Evolutionary conservation across 2,329 filamentous ascomycete genomes (phyloP).

Genomic region (Sordariomycetes sp.): DNA sequence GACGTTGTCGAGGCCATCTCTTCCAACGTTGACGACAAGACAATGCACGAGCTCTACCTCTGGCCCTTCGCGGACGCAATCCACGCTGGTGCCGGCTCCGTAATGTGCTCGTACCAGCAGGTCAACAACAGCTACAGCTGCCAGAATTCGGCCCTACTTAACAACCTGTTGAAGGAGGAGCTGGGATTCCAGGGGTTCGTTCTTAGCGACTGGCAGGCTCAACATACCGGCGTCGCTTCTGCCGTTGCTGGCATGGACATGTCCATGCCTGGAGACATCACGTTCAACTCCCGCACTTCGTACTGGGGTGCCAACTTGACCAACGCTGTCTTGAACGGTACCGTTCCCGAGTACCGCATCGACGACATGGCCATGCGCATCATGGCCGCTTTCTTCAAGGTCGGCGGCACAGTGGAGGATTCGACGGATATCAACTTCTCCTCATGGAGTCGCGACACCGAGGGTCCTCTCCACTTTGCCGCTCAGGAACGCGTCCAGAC

Average conservation of each 20-base stretch:
- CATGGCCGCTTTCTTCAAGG: constrained; percentile 58
- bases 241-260: constrained; percentile 69
- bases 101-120: constrained; percentile 63
- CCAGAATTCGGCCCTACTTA: constrained; percentile 65
- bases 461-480: constrained; percentile 52
- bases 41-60: constrained; percentile 62
- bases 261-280: constrained; percentile 74
- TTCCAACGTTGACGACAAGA: constrained; percentile 57
- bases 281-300: constrained; percentile 59
- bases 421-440: constrained; percentile 62
- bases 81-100: constrained; percentile 47
- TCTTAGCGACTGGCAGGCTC: constrained; percentile 69
- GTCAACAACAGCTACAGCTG: constrained; percentile 71
- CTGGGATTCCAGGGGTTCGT: constrained; percentile 72
- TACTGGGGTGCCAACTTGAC: constrained; percentile 86
- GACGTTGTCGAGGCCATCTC: constrained; percentile 48
- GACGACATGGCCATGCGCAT: constrained; percentile 90
- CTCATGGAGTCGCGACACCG: constrained; percentile 72
- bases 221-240: constrained; percentile 53
- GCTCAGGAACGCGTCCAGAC: constrained; percentile 48
- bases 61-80: constrained; percentile 71
- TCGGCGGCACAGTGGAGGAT: constrained; percentile 36
- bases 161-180: constrained; percentile 65
- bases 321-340: constrained; percentile 77
- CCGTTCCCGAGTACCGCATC: constrained; percentile 71